Evolutionary conservation across 2,329 filamentous ascomycete genomes (phyloP).

Genomic region (Ustulina deusta): DNA sequence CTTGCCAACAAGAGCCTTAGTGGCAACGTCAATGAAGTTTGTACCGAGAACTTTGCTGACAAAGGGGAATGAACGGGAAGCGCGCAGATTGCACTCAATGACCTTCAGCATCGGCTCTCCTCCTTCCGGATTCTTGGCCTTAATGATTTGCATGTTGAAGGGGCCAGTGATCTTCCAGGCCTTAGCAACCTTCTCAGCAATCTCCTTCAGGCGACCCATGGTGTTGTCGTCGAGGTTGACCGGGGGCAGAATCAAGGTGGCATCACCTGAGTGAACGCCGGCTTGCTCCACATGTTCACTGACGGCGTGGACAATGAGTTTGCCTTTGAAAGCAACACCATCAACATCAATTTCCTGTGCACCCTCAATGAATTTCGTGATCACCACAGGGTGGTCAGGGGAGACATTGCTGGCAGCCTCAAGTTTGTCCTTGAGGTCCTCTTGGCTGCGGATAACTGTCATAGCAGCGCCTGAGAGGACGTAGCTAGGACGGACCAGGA

Average conservation of each 20-base stretch:
- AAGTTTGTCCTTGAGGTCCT: conserved; percentile 94
- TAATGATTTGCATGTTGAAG: conserved; percentile 99
- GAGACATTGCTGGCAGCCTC: conserved; percentile 90
- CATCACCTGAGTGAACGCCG: conserved; percentile 97
- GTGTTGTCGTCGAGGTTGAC: conserved; percentile 79
- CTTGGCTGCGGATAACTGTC: conserved; percentile 91
- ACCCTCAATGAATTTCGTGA: conserved; percentile 97
- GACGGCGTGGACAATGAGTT: conserved; percentile 90
- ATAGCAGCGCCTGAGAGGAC: conserved; percentile 98
- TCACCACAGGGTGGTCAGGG: conserved; percentile 96
- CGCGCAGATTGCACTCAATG: conserved; percentile 97
- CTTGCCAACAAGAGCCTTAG: conserved; percentile 88
- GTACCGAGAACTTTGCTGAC: conserved; percentile 95
- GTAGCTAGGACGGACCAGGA: conserved; percentile 93
- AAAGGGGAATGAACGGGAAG: conserved; percentile 97
- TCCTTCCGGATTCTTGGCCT: conserved; percentile 81
- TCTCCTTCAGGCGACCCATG: conserved; percentile 91
- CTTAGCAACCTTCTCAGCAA: conserved; percentile 94
- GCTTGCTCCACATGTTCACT: conserved; percentile 97
- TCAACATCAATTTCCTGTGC: conserved; percentile 97
- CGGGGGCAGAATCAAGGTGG: conserved; percentile 92
- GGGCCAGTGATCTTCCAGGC: conserved; percentile 98
- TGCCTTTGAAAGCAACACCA: conserved; percentile 86
- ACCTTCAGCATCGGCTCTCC: conserved; percentile 87
- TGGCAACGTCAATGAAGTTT: conserved; percentile 97